Conservation (phyloP, 352 stramenopile genomes). For the Globisporangium paddicum region DNA sequence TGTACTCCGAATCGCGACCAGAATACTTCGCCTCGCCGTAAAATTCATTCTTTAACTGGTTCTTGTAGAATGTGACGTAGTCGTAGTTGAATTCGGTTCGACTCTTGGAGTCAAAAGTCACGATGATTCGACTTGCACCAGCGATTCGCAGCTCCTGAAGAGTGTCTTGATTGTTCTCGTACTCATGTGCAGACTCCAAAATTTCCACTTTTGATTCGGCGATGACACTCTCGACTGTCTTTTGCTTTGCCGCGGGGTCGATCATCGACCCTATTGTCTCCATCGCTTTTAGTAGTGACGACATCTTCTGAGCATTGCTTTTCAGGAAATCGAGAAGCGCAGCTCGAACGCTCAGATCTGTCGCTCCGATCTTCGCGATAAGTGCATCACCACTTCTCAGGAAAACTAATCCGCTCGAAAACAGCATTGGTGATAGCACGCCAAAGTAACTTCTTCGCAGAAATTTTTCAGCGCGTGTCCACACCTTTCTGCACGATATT, state of each 20-base stretch:
- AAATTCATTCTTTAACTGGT: constrained; percentile 41
- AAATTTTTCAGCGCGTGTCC: constrained; percentile 7
- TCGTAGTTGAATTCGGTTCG: constrained; percentile 87
- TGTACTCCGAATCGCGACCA: constrained; percentile 63
- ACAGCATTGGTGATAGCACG: constrained; percentile 31
- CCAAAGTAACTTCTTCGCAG: constrained; percentile 11
- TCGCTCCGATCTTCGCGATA: constrained; percentile 3
- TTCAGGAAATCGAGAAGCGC: constrained; percentile 14
- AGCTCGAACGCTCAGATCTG: neutral
- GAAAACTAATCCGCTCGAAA: constrained; percentile 33
- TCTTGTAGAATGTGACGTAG: constrained; percentile 86
- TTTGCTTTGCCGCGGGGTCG: constrained; percentile 23
- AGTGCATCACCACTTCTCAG: constrained; percentile 23
- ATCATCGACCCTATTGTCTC: constrained; percentile 24
- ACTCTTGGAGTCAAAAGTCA: constrained; percentile 77
- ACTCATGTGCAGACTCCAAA: constrained; percentile 81
- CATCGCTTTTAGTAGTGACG: constrained; percentile 32
- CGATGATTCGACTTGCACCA: constrained; percentile 63
- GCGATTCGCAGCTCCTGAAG: constrained; percentile 65
- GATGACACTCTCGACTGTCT: constrained; percentile 35
- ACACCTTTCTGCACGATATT: neutral
- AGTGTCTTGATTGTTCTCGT: constrained; percentile 74
- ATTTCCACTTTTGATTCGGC: constrained; percentile 43
- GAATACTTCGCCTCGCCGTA: constrained; percentile 76
- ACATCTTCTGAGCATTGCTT: constrained; percentile 23